phyloP scores from a whole-genome alignment of 768 basidiomycete species.

The Lentinula aciculospora region DNA sequence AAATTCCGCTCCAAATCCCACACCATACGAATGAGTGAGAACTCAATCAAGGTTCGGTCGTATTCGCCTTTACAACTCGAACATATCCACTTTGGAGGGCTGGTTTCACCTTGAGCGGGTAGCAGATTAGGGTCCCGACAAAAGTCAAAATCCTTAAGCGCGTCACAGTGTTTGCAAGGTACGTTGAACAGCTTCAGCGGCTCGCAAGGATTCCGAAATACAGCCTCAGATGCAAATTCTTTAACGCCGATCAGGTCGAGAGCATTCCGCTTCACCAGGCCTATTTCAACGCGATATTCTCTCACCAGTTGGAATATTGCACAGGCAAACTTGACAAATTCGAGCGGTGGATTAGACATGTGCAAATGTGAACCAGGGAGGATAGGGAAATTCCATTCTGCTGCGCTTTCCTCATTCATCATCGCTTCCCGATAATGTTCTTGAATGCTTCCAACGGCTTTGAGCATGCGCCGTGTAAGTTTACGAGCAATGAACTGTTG shows the following conservation, averaged over 20 bases:
- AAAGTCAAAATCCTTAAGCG: slow-evolving; percentile 88
- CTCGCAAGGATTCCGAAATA: slow-evolving; percentile 90
- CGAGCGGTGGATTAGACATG: slow-evolving; percentile 75
- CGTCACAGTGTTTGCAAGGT: slow-evolving; percentile 83
- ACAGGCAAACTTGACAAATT: slow-evolving; percentile 84
- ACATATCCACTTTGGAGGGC: slow-evolving; percentile 61
- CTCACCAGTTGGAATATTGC: slow-evolving; percentile 75
- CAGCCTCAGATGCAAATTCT: slow-evolving; percentile 82
- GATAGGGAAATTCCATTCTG: slow-evolving; percentile 73
- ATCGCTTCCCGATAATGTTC: slow-evolving; percentile 56
- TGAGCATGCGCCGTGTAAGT: slow-evolving; percentile 77
- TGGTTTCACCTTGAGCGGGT: slow-evolving; percentile 42
- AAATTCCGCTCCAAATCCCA: slow-evolving; percentile 66
- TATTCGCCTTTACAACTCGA: slow-evolving; percentile 77
- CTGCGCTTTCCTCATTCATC: slow-evolving; percentile 45
- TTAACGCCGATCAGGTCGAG: slow-evolving; percentile 83
- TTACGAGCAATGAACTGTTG: slow-evolving; percentile 74
- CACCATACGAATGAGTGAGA: slow-evolving; percentile 74
- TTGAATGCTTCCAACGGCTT: slow-evolving; percentile 56
- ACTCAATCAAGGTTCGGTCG: slow-evolving; percentile 84
- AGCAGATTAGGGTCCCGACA: slow-evolving; percentile 87
- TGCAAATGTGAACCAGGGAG: slow-evolving; percentile 84
- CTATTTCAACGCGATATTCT: slow-evolving; percentile 84
- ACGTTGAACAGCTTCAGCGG: slow-evolving; percentile 80
- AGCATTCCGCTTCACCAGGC: slow-evolving; percentile 81